Conservation (phyloP, 257 asterid genomes). For the Penstemon davidsonii region DNA sequence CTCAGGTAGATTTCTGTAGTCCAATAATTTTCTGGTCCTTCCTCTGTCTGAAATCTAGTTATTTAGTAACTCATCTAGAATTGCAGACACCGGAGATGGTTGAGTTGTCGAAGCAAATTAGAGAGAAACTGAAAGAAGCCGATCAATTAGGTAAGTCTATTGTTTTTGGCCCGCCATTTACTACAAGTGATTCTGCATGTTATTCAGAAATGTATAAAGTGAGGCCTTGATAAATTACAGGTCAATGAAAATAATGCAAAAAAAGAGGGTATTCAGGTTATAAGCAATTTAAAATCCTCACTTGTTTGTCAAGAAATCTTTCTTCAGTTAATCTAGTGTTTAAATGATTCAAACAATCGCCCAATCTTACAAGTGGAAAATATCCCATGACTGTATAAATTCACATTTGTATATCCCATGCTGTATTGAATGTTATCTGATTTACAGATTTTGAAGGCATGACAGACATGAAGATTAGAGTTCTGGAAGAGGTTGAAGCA, state of each 20-base stretch:
- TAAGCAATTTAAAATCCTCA: not conserved
- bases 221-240: not conserved
- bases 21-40: constrained; percentile 13
- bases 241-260: not conserved
- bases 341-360: not conserved
- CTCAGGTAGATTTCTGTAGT: constrained; percentile 49
- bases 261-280: constrained; percentile 9
- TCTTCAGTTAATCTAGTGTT: not conserved
- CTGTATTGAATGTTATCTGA: constrained; percentile 18
- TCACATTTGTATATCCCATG: constrained; percentile 3
- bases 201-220: not conserved
- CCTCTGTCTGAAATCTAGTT: not conserved
- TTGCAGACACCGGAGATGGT: constrained; percentile 72
- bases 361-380: not conserved
- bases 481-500: constrained; percentile 85
- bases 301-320: not conserved
- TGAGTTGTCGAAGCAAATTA: constrained; percentile 84
- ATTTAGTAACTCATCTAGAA: constrained; percentile 21
- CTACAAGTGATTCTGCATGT: not conserved
- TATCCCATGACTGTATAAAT: not conserved
- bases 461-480: constrained; percentile 90
- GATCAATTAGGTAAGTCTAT: constrained; percentile 62
- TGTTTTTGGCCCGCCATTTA: not conserved
- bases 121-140: constrained; percentile 79
- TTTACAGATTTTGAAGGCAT: constrained; percentile 87